Evolutionary conservation across 2,329 filamentous ascomycete species (phyloP).

Genomic region (Pseudocercospora macadamiae): DNA sequence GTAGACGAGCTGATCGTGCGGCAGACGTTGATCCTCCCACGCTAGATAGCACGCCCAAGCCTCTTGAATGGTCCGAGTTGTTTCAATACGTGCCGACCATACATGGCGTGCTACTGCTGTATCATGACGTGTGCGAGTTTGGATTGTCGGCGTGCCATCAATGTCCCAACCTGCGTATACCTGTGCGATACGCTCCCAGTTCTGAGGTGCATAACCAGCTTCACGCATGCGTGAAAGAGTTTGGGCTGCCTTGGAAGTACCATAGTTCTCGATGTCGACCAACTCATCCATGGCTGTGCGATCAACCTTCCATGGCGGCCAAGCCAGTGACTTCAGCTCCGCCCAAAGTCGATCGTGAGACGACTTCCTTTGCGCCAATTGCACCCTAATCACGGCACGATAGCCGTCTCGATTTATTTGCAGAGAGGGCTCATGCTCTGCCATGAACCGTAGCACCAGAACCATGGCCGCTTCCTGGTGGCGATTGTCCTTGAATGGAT

Average conservation of each 20-base stretch:
- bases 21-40: slow-evolving; percentile 50
- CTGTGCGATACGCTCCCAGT: slow-evolving; percentile 58
- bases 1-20: slow-evolving; percentile 50
- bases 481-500: slow-evolving; percentile 53
- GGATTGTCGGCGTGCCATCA: slow-evolving; percentile 65
- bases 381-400: slow-evolving; percentile 57
- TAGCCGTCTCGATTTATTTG: slow-evolving; percentile 62
- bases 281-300: slow-evolving; percentile 63
- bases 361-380: slow-evolving; percentile 62
- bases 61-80: slow-evolving; percentile 64
- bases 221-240: slow-evolving; percentile 61
- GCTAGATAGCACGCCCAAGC: slow-evolving; percentile 67
- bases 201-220: slow-evolving; percentile 57
- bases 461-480: slow-evolving; percentile 63
- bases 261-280: slow-evolving; percentile 59
- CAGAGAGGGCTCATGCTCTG: slow-evolving; percentile 55
- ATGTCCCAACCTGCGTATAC: slow-evolving; percentile 66
- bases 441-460: slow-evolving; percentile 60
- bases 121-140: slow-evolving; percentile 48
- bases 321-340: slow-evolving; percentile 60
- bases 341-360: slow-evolving; percentile 60
- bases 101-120: slow-evolving; percentile 32
- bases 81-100: slow-evolving; percentile 62
- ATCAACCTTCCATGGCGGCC: slow-evolving; percentile 69
- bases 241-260: slow-evolving; percentile 59